These are phyloP conservation scores for Prasinococcaceae sp. DNA, from an alignment of 139 green algal genomes.

Conservation along the genomic window DNA sequence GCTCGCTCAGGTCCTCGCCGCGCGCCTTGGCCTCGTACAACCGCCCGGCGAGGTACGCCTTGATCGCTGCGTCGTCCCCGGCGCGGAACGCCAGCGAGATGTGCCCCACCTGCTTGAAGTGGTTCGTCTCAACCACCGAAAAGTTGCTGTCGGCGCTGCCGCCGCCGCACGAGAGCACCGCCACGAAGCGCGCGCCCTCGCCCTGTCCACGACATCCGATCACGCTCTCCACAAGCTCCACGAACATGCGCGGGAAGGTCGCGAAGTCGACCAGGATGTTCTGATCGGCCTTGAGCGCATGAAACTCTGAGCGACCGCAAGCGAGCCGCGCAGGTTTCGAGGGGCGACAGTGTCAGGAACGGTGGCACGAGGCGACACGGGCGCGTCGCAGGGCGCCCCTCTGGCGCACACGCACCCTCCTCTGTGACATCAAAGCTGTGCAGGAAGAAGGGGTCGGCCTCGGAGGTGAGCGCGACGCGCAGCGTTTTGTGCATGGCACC, in stretches of 20 bases:
- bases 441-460: conserved; percentile 53
- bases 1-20: conserved; percentile 40
- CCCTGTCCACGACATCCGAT: conserved; percentile 45
- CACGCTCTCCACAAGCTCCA: conserved; percentile 68
- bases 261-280: conserved; percentile 82
- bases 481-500: conserved; percentile 43
- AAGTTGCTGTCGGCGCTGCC: conserved; percentile 51
- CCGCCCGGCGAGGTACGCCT: conserved; percentile 69
- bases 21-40: conserved; percentile 50
- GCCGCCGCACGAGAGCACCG: conserved; percentile 29
- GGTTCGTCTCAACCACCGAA: conserved; percentile 78
- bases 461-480: conserved; percentile 54
- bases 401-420: no score
- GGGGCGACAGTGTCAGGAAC: no score
- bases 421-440: conserved; percentile 75
- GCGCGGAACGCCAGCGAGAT: conserved; percentile 66
- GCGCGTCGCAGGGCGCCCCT: no score
- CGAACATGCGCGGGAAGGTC: conserved; percentile 69
- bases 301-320: no score
- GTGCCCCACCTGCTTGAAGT: conserved; percentile 86
- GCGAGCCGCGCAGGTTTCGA: no score
- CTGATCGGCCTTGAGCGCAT: no score
- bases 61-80: conserved; percentile 61
- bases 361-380: no score
- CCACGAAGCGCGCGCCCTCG: conserved; percentile 33